Percentiles rank a stretch among this genome's conserved stretches.
These are phyloP conservation scores for Malus sieversii DNA, from an alignment of 306 rosid genomes.

Conservation along the genomic window DNA sequence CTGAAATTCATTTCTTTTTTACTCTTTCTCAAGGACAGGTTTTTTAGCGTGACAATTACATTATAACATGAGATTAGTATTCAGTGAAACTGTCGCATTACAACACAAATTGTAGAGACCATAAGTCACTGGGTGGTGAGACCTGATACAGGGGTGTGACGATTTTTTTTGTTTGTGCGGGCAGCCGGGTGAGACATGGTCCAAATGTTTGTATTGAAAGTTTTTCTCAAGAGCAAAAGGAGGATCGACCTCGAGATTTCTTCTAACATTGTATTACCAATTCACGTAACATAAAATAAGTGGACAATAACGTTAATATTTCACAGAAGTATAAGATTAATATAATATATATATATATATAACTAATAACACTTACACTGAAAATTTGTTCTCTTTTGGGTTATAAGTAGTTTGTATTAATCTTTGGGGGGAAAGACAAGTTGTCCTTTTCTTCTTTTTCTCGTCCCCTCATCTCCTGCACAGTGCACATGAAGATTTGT, in stretches of 20 bases:
- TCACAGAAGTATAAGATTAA: no score
- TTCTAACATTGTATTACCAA: neutral
- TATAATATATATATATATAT: no score
- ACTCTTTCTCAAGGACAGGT: neutral
- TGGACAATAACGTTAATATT: neutral
- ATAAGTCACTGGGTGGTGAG: neutral
- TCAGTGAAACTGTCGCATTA: no score
- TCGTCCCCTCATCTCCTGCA: neutral
- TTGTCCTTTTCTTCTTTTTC: no score
- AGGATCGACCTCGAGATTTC: no score
- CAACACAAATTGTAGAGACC: no score
- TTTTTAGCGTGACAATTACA: neutral
- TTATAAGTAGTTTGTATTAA: neutral
- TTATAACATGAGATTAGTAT: neutral
- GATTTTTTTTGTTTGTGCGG: no score
- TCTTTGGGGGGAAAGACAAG: neutral
- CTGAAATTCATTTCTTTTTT: neutral
- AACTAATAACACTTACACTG: no score
- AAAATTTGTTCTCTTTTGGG: neutral
- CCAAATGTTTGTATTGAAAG: no score
- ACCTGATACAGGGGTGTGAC: no score
- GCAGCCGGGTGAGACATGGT: neutral
- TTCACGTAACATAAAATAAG: neutral
- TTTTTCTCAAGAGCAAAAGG: neutral
- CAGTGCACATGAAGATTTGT: neutral